These are phyloP conservation scores for Brassica hybrid DNA, from an alignment of 441 rosid genomes.

Conservation along the genomic window DNA sequence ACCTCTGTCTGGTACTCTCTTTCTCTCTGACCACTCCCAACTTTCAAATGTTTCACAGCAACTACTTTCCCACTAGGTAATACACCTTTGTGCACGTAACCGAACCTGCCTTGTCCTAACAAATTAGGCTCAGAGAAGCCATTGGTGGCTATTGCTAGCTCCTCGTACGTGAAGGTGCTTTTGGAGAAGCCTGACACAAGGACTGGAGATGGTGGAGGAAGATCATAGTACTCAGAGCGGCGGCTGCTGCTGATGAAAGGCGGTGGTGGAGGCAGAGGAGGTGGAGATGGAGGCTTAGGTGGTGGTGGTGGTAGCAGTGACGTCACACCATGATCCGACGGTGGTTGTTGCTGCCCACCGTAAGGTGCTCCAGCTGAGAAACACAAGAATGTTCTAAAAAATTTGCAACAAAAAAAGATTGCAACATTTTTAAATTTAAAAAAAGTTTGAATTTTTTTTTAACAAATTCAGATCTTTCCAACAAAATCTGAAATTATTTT, in stretches of 20 bases:
- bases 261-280: slow-evolving; percentile 49
- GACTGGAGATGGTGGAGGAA: slow-evolving; percentile 85
- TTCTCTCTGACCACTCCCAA: slow-evolving; percentile 98
- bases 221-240: slow-evolving; percentile 78
- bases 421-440: too few species aligned
- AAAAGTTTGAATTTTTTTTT: background rate
- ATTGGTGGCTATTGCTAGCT: slow-evolving; percentile 83
- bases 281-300: slow-evolving; percentile 61
- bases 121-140: slow-evolving; percentile 92
- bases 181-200: slow-evolving; percentile 72
- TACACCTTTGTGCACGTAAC: slow-evolving; percentile 91
- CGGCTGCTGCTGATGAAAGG: slow-evolving; percentile 79
- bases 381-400: background rate
- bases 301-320: slow-evolving; percentile 48
- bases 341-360: slow-evolving; percentile 68
- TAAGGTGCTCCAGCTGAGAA: slow-evolving; percentile 61
- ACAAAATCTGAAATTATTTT: background rate
- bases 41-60: slow-evolving; percentile 89
- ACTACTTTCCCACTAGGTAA: slow-evolving; percentile 95
- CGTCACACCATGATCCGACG: slow-evolving; percentile 49
- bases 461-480: too few species aligned
- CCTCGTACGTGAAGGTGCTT: slow-evolving; percentile 86
- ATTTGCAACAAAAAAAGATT: too few species aligned
- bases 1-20: slow-evolving; percentile 97
- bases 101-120: slow-evolving; percentile 97